Percentiles rank a stretch among this genome's conserved stretches.
Conservation (phyloP, 1,139 yeast genomes). For the Candida sp. region DNA sequence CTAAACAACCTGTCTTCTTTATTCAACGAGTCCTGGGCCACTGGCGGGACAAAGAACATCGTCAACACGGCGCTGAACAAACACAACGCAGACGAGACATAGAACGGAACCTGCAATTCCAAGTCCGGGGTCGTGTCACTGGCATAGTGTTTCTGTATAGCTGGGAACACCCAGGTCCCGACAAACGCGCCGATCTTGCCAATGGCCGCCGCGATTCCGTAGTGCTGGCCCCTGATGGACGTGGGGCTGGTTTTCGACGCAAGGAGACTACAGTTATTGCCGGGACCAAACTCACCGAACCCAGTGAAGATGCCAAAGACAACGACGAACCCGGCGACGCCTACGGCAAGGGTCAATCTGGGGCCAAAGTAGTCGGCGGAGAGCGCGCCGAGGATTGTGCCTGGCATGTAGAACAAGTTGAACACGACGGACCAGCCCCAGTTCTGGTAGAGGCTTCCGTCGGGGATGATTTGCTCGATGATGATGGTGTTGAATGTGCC, state of each 20-base stretch:
- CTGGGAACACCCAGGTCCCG: constrained; percentile 89
- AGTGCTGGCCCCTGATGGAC: constrained; percentile 90
- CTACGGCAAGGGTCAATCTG: constrained; percentile 70
- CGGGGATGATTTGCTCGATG: constrained; percentile 58
- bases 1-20: constrained; percentile 76
- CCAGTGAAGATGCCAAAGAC: constrained; percentile 86
- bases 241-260: constrained; percentile 89
- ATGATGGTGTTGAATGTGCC: constrained; percentile 81
- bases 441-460: constrained; percentile 54
- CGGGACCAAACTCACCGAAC: constrained; percentile 93
- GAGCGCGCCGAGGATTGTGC: constrained; percentile 82
- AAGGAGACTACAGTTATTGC: constrained; percentile 86
- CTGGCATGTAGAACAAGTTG: constrained; percentile 90
- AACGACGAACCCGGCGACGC: constrained; percentile 77
- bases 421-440: constrained; percentile 95
- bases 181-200: constrained; percentile 94
- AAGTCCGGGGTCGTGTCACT: constrained; percentile 15
- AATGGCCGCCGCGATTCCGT: constrained; percentile 87
- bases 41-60: constrained; percentile 73
- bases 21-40: constrained; percentile 81
- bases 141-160: constrained; percentile 53
- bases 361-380: constrained; percentile 88
- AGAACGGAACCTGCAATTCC: constrained; percentile 71
- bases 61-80: constrained; percentile 71
- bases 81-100: constrained; percentile 79